Evolutionary conservation across 805 yeast genomes (phyloP).

Genomic region (Metschnikowia rubicola): DNA sequence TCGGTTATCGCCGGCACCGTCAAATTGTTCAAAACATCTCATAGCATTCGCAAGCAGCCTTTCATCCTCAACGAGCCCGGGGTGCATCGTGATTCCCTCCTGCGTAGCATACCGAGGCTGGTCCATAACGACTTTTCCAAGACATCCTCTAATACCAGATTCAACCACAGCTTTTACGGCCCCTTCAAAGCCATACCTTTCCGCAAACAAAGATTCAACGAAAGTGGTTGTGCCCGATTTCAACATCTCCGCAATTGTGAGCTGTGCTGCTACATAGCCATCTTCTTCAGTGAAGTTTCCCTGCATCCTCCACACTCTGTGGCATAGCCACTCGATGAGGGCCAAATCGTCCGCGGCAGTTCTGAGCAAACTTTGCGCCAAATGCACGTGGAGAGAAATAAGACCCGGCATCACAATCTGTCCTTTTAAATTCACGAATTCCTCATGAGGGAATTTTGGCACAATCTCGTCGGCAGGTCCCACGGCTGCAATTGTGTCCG

Average conservation of each 20-base stretch:
- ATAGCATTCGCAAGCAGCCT: constrained; percentile 12
- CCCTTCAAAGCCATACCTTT: constrained; percentile 15
- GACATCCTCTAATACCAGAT: constrained; percentile 16
- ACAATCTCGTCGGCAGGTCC: constrained; percentile 5
- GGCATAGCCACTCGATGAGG: constrained; percentile 15
- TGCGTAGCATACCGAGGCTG: constrained; percentile 18
- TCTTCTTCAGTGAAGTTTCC: constrained; percentile 16
- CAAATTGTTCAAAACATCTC: constrained; percentile 7
- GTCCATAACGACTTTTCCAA: constrained; percentile 17
- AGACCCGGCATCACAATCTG: constrained; percentile 15
- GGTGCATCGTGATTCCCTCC: constrained; percentile 14
- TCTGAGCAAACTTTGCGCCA: constrained; percentile 14
- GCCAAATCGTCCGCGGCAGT: constrained; percentile 16
- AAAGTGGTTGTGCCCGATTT: constrained; percentile 17
- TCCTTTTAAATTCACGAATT: constrained; percentile 6
- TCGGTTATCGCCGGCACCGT: constrained; percentile 14
- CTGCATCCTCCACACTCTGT: constrained; percentile 16
- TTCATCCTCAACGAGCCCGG: constrained; percentile 14
- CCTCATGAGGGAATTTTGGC: constrained; percentile 3
- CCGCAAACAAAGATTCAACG: constrained; percentile 15
- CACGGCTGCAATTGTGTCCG: constrained; percentile 11
- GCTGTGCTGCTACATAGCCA: constrained; percentile 15
- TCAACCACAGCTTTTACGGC: constrained; percentile 16
- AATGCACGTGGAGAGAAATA: constrained; percentile 15
- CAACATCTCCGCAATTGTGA: constrained; percentile 16